Evolutionary conservation across 139 green algal genomes (phyloP), one percentile per base, ranked within the genome.

Genomic region (Chlorella sp.): DNA sequence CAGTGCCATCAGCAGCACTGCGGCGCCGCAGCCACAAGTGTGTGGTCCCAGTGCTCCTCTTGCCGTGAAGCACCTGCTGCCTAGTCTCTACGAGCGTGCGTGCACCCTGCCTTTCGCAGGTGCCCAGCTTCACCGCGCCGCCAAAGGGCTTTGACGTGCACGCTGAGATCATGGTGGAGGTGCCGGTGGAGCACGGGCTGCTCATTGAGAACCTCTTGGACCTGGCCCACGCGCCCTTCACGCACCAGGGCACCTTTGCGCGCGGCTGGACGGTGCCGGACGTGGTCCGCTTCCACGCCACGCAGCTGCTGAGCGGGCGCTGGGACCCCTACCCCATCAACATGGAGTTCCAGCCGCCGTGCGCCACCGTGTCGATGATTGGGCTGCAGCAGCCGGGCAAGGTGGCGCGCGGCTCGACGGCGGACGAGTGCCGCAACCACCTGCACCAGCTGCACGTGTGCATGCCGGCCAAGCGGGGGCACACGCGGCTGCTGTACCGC

Each of bases 311-410:
- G 67, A 35, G 26, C 31, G 95, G 95, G 62, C 80, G 87, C 67
- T 99, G 95, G 95, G 90, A 99, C 70, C 95, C 95, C 17, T 99
- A 99, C 85, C 95, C 95, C 31, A 99, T 99, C 59, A 83, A 95
- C 75, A 99, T 99, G 95, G 83, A 86, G 32, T 99, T 99, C 79
- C 79, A 95, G 70, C 91, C 94, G 33, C 95, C 95, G 2, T 98
- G 93, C 85, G 91, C 97, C 75, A 87, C 89, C 2, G 35, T 96
- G 31, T 95, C 86, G 6, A 85, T 82, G 23, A 98, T 99, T 67
- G 95, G 95, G 33, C 80, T 98, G 60, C 80, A 81, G 30, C 84
- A 97, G 84, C 92, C 94, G 1, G 95, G 95, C 73, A 87, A 97
- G 80, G 89, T 98, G 10, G 79, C 88, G 79, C 63, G 78, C 33